These are phyloP conservation scores for Xanthoconium stramineum DNA, from an alignment of 768 basidiomycete genomes.

Conservation along the genomic window DNA sequence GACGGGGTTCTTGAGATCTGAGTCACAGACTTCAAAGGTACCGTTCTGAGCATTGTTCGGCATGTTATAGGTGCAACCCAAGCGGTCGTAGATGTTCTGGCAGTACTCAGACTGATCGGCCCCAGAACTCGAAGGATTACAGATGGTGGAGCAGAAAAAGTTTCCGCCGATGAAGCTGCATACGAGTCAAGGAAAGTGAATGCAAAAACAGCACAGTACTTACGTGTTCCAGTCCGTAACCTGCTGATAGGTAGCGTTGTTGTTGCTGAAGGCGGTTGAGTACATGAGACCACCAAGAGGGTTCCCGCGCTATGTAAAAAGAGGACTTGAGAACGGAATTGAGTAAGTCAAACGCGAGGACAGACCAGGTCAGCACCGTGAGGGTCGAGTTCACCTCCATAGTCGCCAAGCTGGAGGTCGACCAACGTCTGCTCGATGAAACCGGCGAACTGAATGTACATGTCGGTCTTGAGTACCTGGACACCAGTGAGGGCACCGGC, in stretches of 20 bases:
- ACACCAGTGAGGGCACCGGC: slow-evolving; percentile 58
- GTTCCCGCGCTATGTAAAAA: slow-evolving; percentile 60
- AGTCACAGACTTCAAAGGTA: slow-evolving; percentile 61
- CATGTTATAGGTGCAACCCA: slow-evolving; percentile 73
- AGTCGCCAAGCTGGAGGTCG: slow-evolving; percentile 51
- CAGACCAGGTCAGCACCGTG: slow-evolving; percentile 64
- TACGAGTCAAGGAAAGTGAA: not conserved
- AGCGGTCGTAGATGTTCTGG: slow-evolving; percentile 68
- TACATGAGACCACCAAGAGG: slow-evolving; percentile 71
- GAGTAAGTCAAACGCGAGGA: slow-evolving; percentile 11
- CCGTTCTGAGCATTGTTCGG: slow-evolving; percentile 58
- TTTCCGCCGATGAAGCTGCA: slow-evolving; percentile 61
- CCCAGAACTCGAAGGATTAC: slow-evolving; percentile 51
- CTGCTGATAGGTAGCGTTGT: slow-evolving; percentile 47
- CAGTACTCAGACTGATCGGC: slow-evolving; percentile 46
- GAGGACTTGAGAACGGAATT: slow-evolving; percentile 7
- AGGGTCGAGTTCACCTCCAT: slow-evolving; percentile 76
- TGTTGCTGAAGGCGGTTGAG: slow-evolving; percentile 48
- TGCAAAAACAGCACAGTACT: slow-evolving; percentile 14
- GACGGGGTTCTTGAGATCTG: slow-evolving; percentile 60
- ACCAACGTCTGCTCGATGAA: slow-evolving; percentile 62
- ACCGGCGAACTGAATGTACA: slow-evolving; percentile 59
- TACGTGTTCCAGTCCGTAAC: slow-evolving; percentile 66
- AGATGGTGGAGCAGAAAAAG: slow-evolving; percentile 68
- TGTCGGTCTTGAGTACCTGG: slow-evolving; percentile 57